Evolutionary conservation across 129 eudicot species (phyloP).

Genomic region (Artemisia argyi): DNA sequence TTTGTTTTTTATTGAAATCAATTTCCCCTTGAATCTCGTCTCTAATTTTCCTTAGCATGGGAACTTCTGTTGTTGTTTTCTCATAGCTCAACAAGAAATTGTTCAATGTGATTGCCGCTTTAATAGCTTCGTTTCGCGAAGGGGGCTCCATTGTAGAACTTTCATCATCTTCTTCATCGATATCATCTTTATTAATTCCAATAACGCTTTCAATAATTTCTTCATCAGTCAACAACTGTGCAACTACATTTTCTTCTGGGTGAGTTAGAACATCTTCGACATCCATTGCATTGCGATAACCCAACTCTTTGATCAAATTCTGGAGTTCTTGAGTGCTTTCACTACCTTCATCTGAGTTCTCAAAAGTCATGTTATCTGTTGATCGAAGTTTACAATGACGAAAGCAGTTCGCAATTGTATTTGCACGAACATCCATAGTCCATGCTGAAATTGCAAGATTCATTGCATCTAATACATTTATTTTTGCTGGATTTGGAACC

Average conservation of each 20-base stretch:
- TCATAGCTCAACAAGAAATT: conserved; percentile 29
- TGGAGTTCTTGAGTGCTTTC: no score
- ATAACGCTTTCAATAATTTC: conserved; percentile 27
- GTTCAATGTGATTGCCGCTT: conserved; percentile 27
- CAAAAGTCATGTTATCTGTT: conserved; percentile 31
- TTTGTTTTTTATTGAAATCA: conserved; percentile 39
- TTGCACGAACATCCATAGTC: conserved; percentile 32
- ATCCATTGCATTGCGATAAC: no score
- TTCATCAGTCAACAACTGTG: conserved; percentile 27
- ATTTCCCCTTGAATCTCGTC: conserved; percentile 36
- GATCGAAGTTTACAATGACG: conserved; percentile 34
- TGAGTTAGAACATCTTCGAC: no score
- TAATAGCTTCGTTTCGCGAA: conserved; percentile 23
- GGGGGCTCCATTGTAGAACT: not conserved
- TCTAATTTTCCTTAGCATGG: conserved; percentile 15
- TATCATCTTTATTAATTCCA: conserved; percentile 35
- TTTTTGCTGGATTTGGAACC: not conserved
- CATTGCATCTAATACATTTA: conserved; percentile 35
- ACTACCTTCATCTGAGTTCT: conserved; percentile 24
- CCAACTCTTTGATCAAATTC: no score
- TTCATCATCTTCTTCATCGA: conserved; percentile 15
- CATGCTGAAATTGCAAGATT: conserved; percentile 29
- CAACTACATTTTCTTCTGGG: not conserved
- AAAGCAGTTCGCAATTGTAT: conserved; percentile 27
- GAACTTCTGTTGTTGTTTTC: conserved; percentile 22